Evolutionary conservation across 2,329 filamentous ascomycete species (phyloP).

Genomic region (Xylariaceae sp.): DNA sequence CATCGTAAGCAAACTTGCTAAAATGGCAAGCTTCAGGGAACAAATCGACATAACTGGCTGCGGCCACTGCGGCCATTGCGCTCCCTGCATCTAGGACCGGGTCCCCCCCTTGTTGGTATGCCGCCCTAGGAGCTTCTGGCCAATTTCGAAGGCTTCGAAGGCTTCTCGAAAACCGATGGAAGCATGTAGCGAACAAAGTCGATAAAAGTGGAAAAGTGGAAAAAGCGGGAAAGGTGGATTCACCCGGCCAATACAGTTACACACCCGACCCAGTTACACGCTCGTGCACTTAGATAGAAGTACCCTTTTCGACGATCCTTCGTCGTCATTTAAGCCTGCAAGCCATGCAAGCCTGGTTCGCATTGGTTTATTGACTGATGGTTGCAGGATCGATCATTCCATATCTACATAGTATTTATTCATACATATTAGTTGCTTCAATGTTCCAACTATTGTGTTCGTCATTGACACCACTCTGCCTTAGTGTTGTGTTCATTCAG

Average conservation of each 20-base stretch:
- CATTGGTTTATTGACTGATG: not conserved
- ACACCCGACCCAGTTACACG: conserved; percentile 3
- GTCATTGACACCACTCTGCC: not conserved
- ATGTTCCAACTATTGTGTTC: not conserved
- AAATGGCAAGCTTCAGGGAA: conserved; percentile 24
- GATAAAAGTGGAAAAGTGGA: conserved; percentile 25
- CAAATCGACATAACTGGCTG: conserved; percentile 29
- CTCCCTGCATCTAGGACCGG: conserved; percentile 27
- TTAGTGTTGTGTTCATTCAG: not conserved
- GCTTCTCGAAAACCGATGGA: conserved; percentile 39
- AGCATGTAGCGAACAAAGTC: conserved; percentile 32
- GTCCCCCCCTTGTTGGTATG: conserved; percentile 26
- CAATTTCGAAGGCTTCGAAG: conserved; percentile 29
- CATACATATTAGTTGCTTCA: not conserved
- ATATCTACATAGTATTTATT: not conserved
- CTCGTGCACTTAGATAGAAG: conserved; percentile 4
- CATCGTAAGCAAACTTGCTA: conserved; percentile 35
- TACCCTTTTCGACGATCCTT: not conserved
- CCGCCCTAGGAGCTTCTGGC: conserved; percentile 32
- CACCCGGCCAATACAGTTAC: conserved; percentile 19
- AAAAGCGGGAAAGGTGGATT: conserved; percentile 21
- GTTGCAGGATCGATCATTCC: not conserved
- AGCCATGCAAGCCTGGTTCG: not conserved
- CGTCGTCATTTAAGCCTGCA: not conserved
- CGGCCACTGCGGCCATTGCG: conserved; percentile 11